Evolutionary conservation across 495 filamentous ascomycete genomes (phyloP), one percentile per base, ranked within the genome.

Genomic region (Aspergillus carlsbadensis): DNA sequence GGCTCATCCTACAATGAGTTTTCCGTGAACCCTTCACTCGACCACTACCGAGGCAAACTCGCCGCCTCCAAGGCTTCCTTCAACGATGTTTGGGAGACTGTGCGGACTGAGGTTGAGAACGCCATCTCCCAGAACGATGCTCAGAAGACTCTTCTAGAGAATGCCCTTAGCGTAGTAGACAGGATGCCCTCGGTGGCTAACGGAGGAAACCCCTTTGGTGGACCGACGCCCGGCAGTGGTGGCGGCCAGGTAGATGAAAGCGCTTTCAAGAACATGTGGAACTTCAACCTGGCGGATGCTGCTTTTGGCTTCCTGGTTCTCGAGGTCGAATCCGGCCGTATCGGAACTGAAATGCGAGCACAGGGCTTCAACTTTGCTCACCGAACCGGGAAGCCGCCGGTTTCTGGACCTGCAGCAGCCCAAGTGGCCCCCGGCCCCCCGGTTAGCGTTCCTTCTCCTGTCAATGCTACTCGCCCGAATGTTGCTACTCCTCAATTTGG

Each of bases 181-280:
- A 96, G 94, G 80, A 99, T 99, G 95, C 95, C 95, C 6, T 84
- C 84, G 8, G 88, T 88, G 36, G 94, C 95, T 36, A 95, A 92
- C 50, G 95, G 95, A 56, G 93, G 93, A 1, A 97, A 96, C 69
- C 95, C 95, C 0, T 98, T 98, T 65, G 94, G 95, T 54, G 94
- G 94, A 8, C 87, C 89, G 11, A 80, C 85, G n/a, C 86, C 87
- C 15, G 81, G 81, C 45, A 82, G 80, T 60, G 84, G 83, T 20
- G 86, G 86, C 58, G 93, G 94, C 17, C 91, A 95, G 63, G 91
- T 99, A 17, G 94, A 99, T 64, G 94, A 99, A 75, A 96, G 92
- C 60, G 94, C 94, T 0, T 99, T 99, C 79, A 99, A 99, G 79
- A 99, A 99, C 65, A 98, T 98, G 95, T 99, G 94, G 94, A 99